These are phyloP conservation scores for Triticum aestivum DNA, from an alignment of 176 grass and related monocot species.

Conservation along the genomic window IWGSC_CS_RefSeq_v2.1 NC_057796.1:347690209-347690708, in stretches of 20 bases:
- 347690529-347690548: conserved; percentile 53
- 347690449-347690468: conserved; percentile 70
- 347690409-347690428: conserved; percentile 35
- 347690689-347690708: conserved; percentile 28
- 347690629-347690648: too few species aligned
- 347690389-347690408: conserved; percentile 84
- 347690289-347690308: conserved; percentile 69
- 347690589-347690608: too few species aligned
- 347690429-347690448: conserved; percentile 63
- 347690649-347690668: too few species aligned
- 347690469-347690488: conserved; percentile 70
- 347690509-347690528: conserved; percentile 62
- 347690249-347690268: conserved; percentile 77
- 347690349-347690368: conserved; percentile 78
- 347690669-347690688: too few species aligned
- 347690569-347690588: conserved; percentile 78
- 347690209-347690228: conserved; percentile 37
- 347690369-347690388: conserved; percentile 79
- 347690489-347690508: conserved; percentile 77
- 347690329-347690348: conserved; percentile 45
- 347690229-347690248: conserved; percentile 76
- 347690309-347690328: conserved; percentile 51
- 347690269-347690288: conserved; percentile 73
- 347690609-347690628: too few species aligned
- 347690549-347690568: conserved; percentile 47